A percentile compares a stretch with the other conserved stretches of the same genome.
These are phyloP conservation scores for Cardiospermum halicacabum DNA, from an alignment of 345 rosid genomes.

Conservation along the genomic window DNA sequence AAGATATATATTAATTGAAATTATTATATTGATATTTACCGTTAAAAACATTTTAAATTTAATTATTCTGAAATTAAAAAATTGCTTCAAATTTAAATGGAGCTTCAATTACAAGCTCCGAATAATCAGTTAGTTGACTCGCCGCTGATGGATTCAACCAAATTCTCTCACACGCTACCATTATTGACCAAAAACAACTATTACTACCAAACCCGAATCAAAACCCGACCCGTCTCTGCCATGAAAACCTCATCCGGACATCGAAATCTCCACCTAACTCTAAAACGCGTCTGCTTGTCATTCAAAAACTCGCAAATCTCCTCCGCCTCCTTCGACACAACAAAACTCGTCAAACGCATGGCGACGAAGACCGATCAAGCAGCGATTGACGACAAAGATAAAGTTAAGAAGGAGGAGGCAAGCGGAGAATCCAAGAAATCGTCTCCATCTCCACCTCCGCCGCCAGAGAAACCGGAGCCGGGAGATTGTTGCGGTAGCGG, in stretches of 20 bases:
- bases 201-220: not conserved
- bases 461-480: constrained; percentile 91
- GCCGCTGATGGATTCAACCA: constrained; percentile 20
- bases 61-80: too few species aligned
- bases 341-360: not conserved
- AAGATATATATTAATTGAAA: too few species aligned
- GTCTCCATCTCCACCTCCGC: constrained; percentile 37
- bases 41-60: too few species aligned
- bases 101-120: too few species aligned
- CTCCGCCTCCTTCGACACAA: not conserved
- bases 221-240: not conserved
- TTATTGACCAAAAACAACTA: constrained; percentile 6
- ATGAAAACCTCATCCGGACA: constrained; percentile 9
- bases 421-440: constrained; percentile 14
- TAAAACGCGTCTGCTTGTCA: not conserved
- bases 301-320: constrained; percentile 2
- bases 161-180: not conserved
- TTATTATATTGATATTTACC: too few species aligned
- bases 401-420: constrained; percentile 6
- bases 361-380: constrained; percentile 4
- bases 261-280: not conserved
- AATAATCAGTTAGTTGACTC: not conserved
- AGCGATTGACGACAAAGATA: not conserved
- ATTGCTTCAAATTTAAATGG: too few species aligned
- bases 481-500: constrained; percentile 98